Evolutionary conservation across 116 monocot genomes (phyloP).

Genomic region (Dioscorea cayenensis): DNA sequence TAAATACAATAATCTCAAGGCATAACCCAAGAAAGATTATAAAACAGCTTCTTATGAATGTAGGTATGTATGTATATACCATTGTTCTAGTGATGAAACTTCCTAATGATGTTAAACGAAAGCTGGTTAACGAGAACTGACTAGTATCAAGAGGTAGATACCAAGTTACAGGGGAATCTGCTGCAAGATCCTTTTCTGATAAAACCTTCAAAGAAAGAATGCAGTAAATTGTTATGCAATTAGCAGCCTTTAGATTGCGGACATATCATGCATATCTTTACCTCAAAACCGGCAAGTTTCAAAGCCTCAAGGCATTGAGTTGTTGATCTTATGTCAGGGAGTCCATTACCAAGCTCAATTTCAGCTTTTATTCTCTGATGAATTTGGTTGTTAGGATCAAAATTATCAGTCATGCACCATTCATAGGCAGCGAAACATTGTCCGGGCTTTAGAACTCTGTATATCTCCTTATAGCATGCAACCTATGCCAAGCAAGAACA

Average conservation of each 20-base stretch:
- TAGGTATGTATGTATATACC: constrained; percentile 25
- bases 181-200: constrained; percentile 86
- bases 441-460: constrained; percentile 86
- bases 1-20: not conserved
- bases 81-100: constrained; percentile 68
- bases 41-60: not conserved
- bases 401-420: constrained; percentile 96
- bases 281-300: constrained; percentile 93
- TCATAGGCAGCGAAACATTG: constrained; percentile 98
- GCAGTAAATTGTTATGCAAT: constrained; percentile 9
- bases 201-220: constrained; percentile 40
- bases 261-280: constrained; percentile 7
- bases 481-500: constrained; percentile 32
- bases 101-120: constrained; percentile 80
- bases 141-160: constrained; percentile 82
- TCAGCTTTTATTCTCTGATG: constrained; percentile 84
- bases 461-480: constrained; percentile 92
- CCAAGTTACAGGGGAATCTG: constrained; percentile 82
- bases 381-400: constrained; percentile 57
- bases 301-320: constrained; percentile 75
- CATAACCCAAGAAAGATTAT: not conserved
- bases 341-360: constrained; percentile 93
- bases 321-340: constrained; percentile 79
- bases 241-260: not conserved
- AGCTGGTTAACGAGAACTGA: constrained; percentile 77